A percentile compares a stretch with the other conserved stretches of the same genome.
These are phyloP conservation scores for Dendrobium nobile DNA, from an alignment of 106 monocot species.

Conservation along the genomic window DNA sequence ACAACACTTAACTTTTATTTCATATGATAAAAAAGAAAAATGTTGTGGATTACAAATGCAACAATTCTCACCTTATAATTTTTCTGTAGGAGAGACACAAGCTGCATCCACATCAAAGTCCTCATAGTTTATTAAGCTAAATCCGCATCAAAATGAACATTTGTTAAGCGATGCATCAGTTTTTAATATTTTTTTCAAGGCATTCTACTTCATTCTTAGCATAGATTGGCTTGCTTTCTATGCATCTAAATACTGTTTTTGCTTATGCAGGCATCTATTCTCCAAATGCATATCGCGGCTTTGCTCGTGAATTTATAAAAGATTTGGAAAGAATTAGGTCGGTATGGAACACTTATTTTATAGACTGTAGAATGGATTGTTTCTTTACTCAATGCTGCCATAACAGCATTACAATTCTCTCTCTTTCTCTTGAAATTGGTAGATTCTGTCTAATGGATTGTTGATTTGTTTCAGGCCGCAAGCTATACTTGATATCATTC, in stretches of 20 bases:
- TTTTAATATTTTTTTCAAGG: neutral
- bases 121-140: neutral
- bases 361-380: neutral
- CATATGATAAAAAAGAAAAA: neutral
- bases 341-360: neutral
- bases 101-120: neutral
- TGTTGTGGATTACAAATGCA: neutral
- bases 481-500: slow-evolving; percentile 91
- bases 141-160: neutral
- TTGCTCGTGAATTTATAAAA: slow-evolving; percentile 99
- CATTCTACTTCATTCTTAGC: neutral
- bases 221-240: neutral
- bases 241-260: slow-evolving; percentile 1
- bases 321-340: slow-evolving; percentile 95
- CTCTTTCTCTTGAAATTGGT: too few relatives aligned
- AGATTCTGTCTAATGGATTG: slow-evolving; percentile 1
- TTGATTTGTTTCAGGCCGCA: slow-evolving; percentile 48
- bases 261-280: slow-evolving; percentile 77
- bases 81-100: neutral
- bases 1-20: neutral
- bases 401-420: too few relatives aligned
- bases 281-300: slow-evolving; percentile 97
- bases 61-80: neutral
- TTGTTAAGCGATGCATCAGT: neutral
- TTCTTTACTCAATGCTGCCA: neutral